Base-by-base conservation (phyloP, 2,329 filamentous ascomycete species). In the Capronia epimyces region DNA sequence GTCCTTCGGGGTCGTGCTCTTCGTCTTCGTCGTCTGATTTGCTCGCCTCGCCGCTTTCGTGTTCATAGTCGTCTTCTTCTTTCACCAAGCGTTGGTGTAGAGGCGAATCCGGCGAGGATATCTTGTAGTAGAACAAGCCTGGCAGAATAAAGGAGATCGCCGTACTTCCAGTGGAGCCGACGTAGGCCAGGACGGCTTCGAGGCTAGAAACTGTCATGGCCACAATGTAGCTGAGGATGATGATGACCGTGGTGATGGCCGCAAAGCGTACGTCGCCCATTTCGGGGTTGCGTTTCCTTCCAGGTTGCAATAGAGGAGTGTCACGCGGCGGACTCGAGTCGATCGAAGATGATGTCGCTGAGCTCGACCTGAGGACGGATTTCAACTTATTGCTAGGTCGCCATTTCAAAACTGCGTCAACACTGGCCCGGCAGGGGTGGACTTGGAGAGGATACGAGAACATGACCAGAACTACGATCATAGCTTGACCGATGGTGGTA, bases 111-210 rank as follows among this genome's bases (percentile, higher is more conserved):
- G 93, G 93, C 20, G 88, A 83, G 10, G 89, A 94, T 53, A 98
- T 97, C 70, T 97, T 97, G 73, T 97, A 98, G 70, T 97, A 98
- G 69, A 98, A 98, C 3, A 98, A 71, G 0, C 93, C 93, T 0
- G 93, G 93, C 0, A 98, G 77, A 59, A 98, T 97, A 67, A 98
- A 98, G 55, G 88, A 95, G 63, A 98, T 98, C 55, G 88, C 89
- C 0, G 93, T 98, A 45, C 86, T 91, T 46, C 93, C 93, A 0
- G 93, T 98, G 62, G 86, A 89, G 31, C 93, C 93, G 9, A 98
- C 93, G 61, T 96, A 98, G 0, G 93, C 91, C 0, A 98, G 78
- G 1, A 98, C 90, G 41, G 87, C 85, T 65, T 95, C 90, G 2
- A 98, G 78, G 10, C 86, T 93, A 16, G 83, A 87, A 2, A 98